Evolutionary conservation across 1,284 basidiomycete genomes (phyloP), one percentile per base, ranked within the genome.

Genomic region (Pseudozyma thailandica): DNA sequence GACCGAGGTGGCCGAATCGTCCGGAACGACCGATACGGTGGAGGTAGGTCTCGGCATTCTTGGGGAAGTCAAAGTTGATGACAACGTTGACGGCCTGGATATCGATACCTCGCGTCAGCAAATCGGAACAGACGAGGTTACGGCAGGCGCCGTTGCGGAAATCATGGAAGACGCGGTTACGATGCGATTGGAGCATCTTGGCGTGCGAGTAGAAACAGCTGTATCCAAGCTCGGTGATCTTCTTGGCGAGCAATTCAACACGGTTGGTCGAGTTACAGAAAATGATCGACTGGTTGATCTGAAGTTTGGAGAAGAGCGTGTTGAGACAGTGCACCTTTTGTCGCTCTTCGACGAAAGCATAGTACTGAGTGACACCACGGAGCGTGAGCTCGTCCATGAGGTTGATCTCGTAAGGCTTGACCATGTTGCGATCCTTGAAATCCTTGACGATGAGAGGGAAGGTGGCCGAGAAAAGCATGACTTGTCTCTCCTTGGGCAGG

Each of bases 171-270:
- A 98, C 96, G 81, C 95, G 91, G 86, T 98, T 98, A 71, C 96
- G 93, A 84, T 98, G 93, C 31, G 91, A 90, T 85, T 98, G 96
- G 16, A 97, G 90, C 96, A 98, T 98, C 86, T 96, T 96, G 52
- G 95, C 96, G 84, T 98, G 95, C 55, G 95, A 98, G 88, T 97
- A 98, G 89, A 98, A 98, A 87, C 96, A 98, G 48, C 94, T 98
- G 85, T 98, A 98, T 76, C 96, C 96, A 52, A 98, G 90, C 81
- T 98, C 95, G 18, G 95, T 98, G 77, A 98, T 93, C 86, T 98
- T 98, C 86, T 98, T 97, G 70, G 96, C 96, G 65, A 98, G 88
- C 45, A 98, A 90, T 85, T 98, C 95, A 85, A 98, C 95, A 70
- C 95, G 94, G 86, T 97, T 97, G 79, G 95, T 98, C 66, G 94